Evolutionary conservation across 495 filamentous ascomycete species (phyloP), one percentile per base, ranked within the genome.

Genomic region (Trichocladium antarcticum): DNA sequence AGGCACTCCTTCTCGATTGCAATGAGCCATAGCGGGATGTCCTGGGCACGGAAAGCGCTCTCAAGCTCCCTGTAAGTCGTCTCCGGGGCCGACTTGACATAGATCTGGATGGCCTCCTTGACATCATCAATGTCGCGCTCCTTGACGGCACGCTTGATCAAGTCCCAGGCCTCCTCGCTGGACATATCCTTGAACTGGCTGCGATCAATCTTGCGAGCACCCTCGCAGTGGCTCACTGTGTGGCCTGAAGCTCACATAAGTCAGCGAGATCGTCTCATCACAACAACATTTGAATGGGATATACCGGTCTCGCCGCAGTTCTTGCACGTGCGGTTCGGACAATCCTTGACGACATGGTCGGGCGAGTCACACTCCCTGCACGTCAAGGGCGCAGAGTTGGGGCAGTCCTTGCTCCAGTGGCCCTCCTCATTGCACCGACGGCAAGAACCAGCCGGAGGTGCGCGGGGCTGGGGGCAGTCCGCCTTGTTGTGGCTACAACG

Each of bases 291-390:
- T 31, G 7, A 22, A 32, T 2, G 20, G 12, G 21, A 37, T 63
- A 58, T 65, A 84, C 86, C 88, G 68, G 85, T 79, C 42, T 75
- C 47, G 43, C 75, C 69, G 61, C 90, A 97, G 59, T 89, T 87
- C 46, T 74, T 77, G 74, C 90, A 97, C 6, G 76, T 56, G 17
- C 71, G 61, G 6, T 78, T 65, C 0, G 89, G 87, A 53, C 89
- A 96, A 36, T 87, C 79, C 22, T 74, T 66, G 42, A 50, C 62
- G 49, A 69, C 70, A 50, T 92, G 87, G 4, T 85, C 86, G 40
- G 84, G 67, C 53, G 83, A 59, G 11, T 73, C 65, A 57, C 89
- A 95, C 45, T 73, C 47, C 28, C 72, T 74, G 69, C 89, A 95
- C 15, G 67, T 70, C 12, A 84, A 83, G 34, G 76, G 81, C 57